phyloP scores from a whole-genome alignment of 306 rosid species.

The Betula pendula region DNA sequence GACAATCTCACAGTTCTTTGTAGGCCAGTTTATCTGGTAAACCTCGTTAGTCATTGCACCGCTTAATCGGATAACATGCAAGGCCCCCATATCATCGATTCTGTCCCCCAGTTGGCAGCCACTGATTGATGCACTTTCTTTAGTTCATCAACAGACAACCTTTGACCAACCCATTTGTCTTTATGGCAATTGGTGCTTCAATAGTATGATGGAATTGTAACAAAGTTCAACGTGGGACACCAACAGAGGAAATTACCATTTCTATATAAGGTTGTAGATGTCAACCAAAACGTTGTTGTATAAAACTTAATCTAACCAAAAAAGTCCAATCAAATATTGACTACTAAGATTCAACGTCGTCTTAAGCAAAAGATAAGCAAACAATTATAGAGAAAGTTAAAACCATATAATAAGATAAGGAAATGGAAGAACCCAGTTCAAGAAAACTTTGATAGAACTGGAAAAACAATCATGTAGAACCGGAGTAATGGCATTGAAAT shows the following conservation, averaged over 20 bases:
- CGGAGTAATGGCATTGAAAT: neutral
- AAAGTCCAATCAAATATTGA: neutral
- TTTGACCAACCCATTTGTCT: slow-evolving; percentile 51
- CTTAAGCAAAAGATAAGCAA: neutral
- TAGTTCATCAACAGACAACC: slow-evolving; percentile 61
- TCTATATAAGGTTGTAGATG: neutral
- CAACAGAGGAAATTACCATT: neutral
- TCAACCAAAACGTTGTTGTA: no score
- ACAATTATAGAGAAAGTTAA: neutral
- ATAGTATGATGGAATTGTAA: neutral
- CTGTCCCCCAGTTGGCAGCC: slow-evolving; percentile 74
- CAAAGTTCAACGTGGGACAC: slow-evolving; percentile 12
- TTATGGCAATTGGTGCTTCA: slow-evolving; percentile 48
- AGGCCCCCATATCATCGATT: slow-evolving; percentile 53
- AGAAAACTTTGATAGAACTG: neutral
- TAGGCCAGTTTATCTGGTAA: slow-evolving; percentile 76
- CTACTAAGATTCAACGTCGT: neutral
- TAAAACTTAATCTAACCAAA: no score
- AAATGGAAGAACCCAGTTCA: slow-evolving; percentile 26
- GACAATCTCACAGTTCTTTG: slow-evolving; percentile 30
- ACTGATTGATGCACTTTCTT: slow-evolving; percentile 56
- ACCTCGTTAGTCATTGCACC: slow-evolving; percentile 98
- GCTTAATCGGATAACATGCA: slow-evolving; percentile 65
- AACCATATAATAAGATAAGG: neutral
- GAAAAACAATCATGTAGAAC: neutral